Evolutionary conservation across 139 green algal species (phyloP), one percentile per base, ranked within the genome.

Genomic region (Tetradesmus lagerheimii): DNA sequence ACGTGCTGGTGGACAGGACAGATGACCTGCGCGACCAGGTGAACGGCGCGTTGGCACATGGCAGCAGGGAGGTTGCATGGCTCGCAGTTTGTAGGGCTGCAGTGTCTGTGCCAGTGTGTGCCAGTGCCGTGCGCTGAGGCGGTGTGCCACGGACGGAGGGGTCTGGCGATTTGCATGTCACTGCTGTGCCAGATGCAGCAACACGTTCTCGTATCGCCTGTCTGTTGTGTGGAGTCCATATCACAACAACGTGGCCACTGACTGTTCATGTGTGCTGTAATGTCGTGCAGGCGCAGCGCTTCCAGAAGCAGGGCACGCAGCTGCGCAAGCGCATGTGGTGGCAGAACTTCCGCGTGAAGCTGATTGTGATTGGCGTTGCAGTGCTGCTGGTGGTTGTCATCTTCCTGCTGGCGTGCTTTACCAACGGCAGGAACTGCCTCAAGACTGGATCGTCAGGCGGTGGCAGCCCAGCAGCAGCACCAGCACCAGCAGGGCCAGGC

Each of bases 1-100:
- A 99, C 93, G 92, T 99, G 89, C 93, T 99, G 83, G 97, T 99
- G n/a, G 94, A 99, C 93, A 98, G 98, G 87, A 98, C 98, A 27
- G 97, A 99, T 75, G 91, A 95, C 25, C 90, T 97, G 29, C 89
- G 88, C 11, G 90, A 92, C 34, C 92, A 96, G 90, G 94, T 92
- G 38, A 20, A 45, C 25, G 43, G 14, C 45, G 4, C 16, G 43
- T 9, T 34, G 80, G n/a, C 11, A n/a, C 78, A 85, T 29, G 12
- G 43, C 29, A 66, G 35, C 29, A 85, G 39, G 23, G 14, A 6
- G 78, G 11, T 5, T 5, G 31, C 35, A 85, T n/a, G 9, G 12
- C 18, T 23, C 23, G 78, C 35, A 16, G 8, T 18, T 45, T n/a
- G 35, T 29, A 35, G 35, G 75, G 35, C 35, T 39, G 75, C 75